Evolutionary conservation across 768 basidiomycete genomes (phyloP).

Genomic region (Suillus brevipes): DNA sequence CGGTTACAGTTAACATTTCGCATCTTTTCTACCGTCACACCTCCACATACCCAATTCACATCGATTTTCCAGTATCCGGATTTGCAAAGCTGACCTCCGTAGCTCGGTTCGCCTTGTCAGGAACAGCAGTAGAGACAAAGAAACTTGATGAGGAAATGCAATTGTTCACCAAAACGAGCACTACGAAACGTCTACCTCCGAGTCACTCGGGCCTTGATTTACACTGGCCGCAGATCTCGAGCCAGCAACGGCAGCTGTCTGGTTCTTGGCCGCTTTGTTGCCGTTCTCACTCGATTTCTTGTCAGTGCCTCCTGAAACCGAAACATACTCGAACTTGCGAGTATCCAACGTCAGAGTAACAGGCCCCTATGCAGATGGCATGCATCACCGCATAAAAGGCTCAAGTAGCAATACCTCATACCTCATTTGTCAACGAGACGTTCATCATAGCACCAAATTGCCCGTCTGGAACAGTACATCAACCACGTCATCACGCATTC

Average conservation of each 20-base stretch:
- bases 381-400: not conserved
- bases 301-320: conserved; percentile 15
- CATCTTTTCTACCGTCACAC: no score
- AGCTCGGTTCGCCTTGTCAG: not conserved
- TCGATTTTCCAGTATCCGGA: not conserved
- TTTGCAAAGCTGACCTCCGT: not conserved
- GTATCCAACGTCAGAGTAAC: conserved; percentile 85
- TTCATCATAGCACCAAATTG: conserved; percentile 96
- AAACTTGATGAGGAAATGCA: not conserved
- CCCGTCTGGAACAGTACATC: conserved; percentile 59
- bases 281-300: not conserved
- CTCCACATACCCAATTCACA: not conserved
- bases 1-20: not conserved
- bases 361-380: conserved; percentile 56
- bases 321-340: conserved; percentile 71
- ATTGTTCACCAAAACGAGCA: not conserved
- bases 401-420: conserved; percentile 32
- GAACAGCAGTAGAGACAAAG: not conserved
- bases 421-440: conserved; percentile 85
- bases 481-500: not conserved
- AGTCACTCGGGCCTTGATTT: not conserved
- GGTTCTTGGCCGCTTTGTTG: not conserved
- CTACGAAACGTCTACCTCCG: not conserved
- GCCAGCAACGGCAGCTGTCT: not conserved
- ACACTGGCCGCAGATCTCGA: not conserved